These are phyloP conservation scores for Candida ascalaphidarum DNA, from an alignment of 805 yeast genomes.

Conservation along the genomic window DNA sequence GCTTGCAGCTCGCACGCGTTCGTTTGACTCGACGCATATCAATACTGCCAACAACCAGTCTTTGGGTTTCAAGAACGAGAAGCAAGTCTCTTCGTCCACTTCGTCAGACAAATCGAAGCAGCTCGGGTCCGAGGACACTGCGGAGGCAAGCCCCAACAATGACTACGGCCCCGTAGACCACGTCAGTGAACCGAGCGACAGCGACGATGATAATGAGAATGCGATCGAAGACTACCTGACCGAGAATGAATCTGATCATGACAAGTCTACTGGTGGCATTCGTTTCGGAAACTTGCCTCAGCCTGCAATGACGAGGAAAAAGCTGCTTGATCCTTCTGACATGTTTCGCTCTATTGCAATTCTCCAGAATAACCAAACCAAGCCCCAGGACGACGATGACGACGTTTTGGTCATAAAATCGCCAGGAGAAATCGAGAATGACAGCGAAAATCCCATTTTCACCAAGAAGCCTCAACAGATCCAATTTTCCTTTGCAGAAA, in stretches of 20 bases:
- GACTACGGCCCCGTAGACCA: conserved; percentile 16
- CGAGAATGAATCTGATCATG: conserved; percentile 6
- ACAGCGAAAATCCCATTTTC: conserved; percentile 24
- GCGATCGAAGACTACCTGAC: not conserved
- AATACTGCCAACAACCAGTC: conserved; percentile 21
- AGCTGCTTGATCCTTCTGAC: conserved; percentile 64
- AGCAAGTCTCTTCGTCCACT: no score
- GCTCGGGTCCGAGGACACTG: conserved; percentile 1
- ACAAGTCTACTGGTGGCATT: conserved; percentile 40
- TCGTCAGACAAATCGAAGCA: not conserved
- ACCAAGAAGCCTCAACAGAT: conserved; percentile 18
- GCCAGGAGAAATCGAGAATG: conserved; percentile 61
- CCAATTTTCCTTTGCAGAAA: conserved; percentile 13
- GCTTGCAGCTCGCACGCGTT: conserved; percentile 42
- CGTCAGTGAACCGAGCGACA: conserved; percentile 37
- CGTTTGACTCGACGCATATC: conserved; percentile 16
- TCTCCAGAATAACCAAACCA: conserved; percentile 40
- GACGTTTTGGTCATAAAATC: conserved; percentile 73
- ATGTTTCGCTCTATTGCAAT: conserved; percentile 78
- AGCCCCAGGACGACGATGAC: conserved; percentile 45
- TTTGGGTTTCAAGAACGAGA: conserved; percentile 13
- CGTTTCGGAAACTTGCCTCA: conserved; percentile 54
- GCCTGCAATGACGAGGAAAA: conserved; percentile 35
- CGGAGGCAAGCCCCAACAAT: conserved; percentile 1
- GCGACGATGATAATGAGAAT: conserved; percentile 8